A percentile compares a stretch with the other conserved stretches of the same genome.
Evolutionary conservation across 768 basidiomycete genomes (phyloP).

Genomic region (Ramaria sp.): DNA sequence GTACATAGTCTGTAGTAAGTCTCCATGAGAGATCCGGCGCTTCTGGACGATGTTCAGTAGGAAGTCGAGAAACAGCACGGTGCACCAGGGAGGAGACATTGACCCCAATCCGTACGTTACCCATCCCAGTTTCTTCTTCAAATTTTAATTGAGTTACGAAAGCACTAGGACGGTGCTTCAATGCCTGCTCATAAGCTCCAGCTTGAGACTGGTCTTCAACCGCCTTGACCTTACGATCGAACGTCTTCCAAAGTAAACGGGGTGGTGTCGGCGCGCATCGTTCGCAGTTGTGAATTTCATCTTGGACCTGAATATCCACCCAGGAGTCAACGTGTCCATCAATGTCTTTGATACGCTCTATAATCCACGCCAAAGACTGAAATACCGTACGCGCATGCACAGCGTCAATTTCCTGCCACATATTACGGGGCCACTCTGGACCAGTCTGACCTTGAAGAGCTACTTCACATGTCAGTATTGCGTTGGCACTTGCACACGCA

Average conservation of each 20-base stretch:
- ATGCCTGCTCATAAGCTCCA: conserved; percentile 76
- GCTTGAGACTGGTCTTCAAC: conserved; percentile 82
- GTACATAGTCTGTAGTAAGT: conserved; percentile 67
- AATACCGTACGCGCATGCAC: conserved; percentile 78
- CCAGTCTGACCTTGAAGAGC: conserved; percentile 62
- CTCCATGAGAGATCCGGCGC: conserved; percentile 61
- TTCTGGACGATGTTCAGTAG: conserved; percentile 38
- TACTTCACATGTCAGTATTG: conserved; percentile 68
- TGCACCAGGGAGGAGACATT: conserved; percentile 84
- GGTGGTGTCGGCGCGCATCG: conserved; percentile 78
- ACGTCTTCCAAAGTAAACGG: conserved; percentile 60
- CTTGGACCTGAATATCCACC: conserved; percentile 43
- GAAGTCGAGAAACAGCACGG: conserved; percentile 73
- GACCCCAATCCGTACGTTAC: conserved; percentile 73
- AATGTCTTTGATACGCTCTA: conserved; percentile 72
- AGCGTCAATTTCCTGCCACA: conserved; percentile 78
- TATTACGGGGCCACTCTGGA: conserved; percentile 64
- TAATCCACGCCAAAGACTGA: conserved; percentile 74
- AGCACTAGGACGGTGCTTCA: conserved; percentile 78
- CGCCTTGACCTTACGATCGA: conserved; percentile 50
- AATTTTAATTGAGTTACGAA: conserved; percentile 79
- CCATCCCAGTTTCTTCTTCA: conserved; percentile 43
- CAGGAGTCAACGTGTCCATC: conserved; percentile 56
- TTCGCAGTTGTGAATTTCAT: conserved; percentile 47
- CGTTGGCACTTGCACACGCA: conserved; percentile 65